Evolutionary conservation across 257 asterid genomes (phyloP).

Genomic region (Nicotiana attenuata): DNA sequence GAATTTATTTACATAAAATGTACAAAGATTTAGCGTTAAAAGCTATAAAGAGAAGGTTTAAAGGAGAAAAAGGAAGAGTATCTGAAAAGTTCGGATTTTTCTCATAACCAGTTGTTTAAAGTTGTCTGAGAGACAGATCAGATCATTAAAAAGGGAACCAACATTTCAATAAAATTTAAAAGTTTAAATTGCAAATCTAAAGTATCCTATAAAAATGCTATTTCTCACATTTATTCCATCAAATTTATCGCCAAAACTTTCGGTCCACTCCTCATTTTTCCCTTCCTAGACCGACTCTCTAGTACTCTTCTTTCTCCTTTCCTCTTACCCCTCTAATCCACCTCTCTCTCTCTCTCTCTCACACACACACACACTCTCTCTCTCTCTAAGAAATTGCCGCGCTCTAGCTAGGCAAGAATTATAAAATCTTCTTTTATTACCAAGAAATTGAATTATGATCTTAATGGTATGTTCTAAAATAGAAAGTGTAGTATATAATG

Average conservation of each 20-base stretch:
- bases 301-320: conserved; percentile 15
- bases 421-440: neutral
- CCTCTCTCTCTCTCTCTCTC: too few species aligned
- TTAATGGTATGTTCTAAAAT: neutral
- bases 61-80: conserved; percentile 20
- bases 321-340: neutral
- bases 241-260: conserved; percentile 52
- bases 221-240: neutral
- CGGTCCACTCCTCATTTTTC: conserved; percentile 37
- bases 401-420: neutral
- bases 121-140: conserved; percentile 55
- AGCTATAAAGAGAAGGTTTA: conserved; percentile 2
- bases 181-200: conserved; percentile 47
- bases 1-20: neutral
- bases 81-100: conserved; percentile 51
- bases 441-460: neutral
- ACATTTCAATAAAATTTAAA: conserved; percentile 15
- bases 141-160: conserved; percentile 8
- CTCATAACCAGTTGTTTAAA: conserved; percentile 36
- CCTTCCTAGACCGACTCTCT: conserved; percentile 36
- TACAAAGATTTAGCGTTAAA: neutral
- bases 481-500: neutral
- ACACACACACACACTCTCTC: too few species aligned
- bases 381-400: neutral
- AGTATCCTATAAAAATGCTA: too few species aligned